A percentile compares a stretch with the other conserved stretches of the same genome.
Evolutionary conservation across 2,329 filamentous ascomycete species (phyloP).

Genomic region (Helminthosporium solani): DNA sequence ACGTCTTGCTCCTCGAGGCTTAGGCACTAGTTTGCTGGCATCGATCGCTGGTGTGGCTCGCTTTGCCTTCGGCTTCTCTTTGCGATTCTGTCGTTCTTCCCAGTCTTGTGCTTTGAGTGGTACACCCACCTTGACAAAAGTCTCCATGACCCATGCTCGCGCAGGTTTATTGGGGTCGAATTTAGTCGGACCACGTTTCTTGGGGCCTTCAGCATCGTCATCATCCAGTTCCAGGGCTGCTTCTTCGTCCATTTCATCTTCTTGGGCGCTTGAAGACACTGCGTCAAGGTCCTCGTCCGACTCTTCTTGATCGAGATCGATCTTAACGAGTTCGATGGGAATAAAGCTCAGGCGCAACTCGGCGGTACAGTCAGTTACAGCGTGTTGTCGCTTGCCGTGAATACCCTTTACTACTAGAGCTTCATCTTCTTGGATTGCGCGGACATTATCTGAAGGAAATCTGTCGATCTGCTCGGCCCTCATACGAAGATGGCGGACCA

Average conservation of each 20-base stretch:
- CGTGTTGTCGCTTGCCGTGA: slow-evolving; percentile 67
- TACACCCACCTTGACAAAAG: slow-evolving; percentile 63
- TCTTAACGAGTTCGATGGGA: slow-evolving; percentile 72
- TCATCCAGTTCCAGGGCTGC: slow-evolving; percentile 31
- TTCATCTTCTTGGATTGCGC: slow-evolving; percentile 50
- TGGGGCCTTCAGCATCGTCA: slow-evolving; percentile 40
- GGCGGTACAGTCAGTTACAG: slow-evolving; percentile 69
- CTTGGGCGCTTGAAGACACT: slow-evolving; percentile 18
- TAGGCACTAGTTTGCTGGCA: slow-evolving; percentile 19
- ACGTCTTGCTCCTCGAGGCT: slow-evolving; percentile 22
- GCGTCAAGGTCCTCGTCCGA: slow-evolving; percentile 64
- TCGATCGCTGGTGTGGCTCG: slow-evolving; percentile 23
- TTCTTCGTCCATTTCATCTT: slow-evolving; percentile 38
- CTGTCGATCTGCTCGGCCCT: slow-evolving; percentile 26
- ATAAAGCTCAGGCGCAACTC: slow-evolving; percentile 79
- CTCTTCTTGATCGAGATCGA: slow-evolving; percentile 73
- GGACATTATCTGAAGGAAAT: slow-evolving; percentile 32
- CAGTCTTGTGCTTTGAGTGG: slow-evolving; percentile 67
- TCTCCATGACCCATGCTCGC: slow-evolving; percentile 68
- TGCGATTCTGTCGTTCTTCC: slow-evolving; percentile 47
- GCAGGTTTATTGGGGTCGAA: slow-evolving; percentile 69
- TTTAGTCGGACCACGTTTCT: slow-evolving; percentile 45
- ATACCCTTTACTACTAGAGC: slow-evolving; percentile 63
- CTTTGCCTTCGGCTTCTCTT: slow-evolving; percentile 28
- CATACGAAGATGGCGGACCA: slow-evolving; percentile 60